phyloP scores from a whole-genome alignment of 768 basidiomycete genomes.

The Trametes sanguinea region DNA sequence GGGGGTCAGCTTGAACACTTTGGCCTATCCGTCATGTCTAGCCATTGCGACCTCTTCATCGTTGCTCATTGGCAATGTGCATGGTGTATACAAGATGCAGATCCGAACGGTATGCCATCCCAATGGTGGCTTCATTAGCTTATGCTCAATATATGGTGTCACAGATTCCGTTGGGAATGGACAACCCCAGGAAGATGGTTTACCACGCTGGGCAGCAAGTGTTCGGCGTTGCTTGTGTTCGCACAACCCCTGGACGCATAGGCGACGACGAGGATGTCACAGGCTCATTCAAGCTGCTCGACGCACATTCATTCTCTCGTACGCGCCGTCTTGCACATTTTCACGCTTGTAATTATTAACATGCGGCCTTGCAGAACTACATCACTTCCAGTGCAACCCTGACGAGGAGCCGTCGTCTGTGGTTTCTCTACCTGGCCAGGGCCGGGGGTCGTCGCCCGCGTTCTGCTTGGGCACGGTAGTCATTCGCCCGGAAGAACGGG shows the following conservation, averaged over 20 bases:
- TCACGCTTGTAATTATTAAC: neutral
- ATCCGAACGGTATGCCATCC: slow-evolving; percentile 63
- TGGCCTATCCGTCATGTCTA: slow-evolving; percentile 53
- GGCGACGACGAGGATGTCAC: slow-evolving; percentile 48
- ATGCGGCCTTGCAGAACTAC: slow-evolving; percentile 41
- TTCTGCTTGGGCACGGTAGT: slow-evolving; percentile 45
- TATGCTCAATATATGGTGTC: neutral
- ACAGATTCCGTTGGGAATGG: slow-evolving; percentile 72
- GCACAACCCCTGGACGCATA: slow-evolving; percentile 53
- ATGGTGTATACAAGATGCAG: slow-evolving; percentile 75
- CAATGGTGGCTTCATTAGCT: slow-evolving; percentile 3
- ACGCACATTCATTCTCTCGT: slow-evolving; percentile 63
- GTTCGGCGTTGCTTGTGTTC: slow-evolving; percentile 68
- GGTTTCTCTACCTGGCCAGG: slow-evolving; percentile 29
- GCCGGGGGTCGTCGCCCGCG: neutral
- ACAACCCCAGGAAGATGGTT: slow-evolving; percentile 69
- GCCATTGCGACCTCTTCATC: slow-evolving; percentile 55
- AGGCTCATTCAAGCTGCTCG: slow-evolving; percentile 66
- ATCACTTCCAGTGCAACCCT: slow-evolving; percentile 47
- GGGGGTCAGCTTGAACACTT: slow-evolving; percentile 55
- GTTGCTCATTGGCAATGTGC: slow-evolving; percentile 66
- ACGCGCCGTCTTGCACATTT: neutral
- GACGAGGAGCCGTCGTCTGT: slow-evolving; percentile 69
- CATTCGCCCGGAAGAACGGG: slow-evolving; percentile 31
- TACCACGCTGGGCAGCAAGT: slow-evolving; percentile 54